Conservation (phyloP, 1,139 yeast genomes). For the Candida neerlandica region DNA sequence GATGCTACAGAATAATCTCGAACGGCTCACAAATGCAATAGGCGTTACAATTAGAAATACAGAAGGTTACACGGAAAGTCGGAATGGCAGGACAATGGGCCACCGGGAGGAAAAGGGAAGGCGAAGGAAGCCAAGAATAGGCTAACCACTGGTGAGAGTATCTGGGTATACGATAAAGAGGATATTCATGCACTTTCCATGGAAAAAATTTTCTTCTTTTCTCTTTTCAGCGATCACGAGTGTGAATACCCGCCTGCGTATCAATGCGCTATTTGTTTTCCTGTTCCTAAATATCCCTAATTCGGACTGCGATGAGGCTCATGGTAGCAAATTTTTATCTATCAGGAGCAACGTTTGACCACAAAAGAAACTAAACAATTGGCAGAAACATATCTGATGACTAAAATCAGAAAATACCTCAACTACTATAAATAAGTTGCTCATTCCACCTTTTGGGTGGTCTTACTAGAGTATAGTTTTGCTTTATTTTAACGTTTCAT, state of each 20-base stretch:
- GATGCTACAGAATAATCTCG: too few relatives aligned
- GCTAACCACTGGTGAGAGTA: background rate
- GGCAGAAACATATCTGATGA: conserved; percentile 66
- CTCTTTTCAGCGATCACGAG: background rate
- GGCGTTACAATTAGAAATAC: too few relatives aligned
- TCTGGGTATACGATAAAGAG: conserved; percentile 60
- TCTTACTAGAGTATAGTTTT: too few relatives aligned
- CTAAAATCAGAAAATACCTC: conserved; percentile 2
- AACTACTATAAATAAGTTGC: conserved; percentile 3
- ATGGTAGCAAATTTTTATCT: background rate
- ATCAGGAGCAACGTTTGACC: background rate
- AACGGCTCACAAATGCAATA: too few relatives aligned
- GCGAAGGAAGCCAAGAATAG: conserved; percentile 22
- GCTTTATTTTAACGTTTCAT: background rate
- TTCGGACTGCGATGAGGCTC: background rate
- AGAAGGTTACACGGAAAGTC: background rate
- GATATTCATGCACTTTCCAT: background rate
- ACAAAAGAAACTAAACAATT: conserved; percentile 20
- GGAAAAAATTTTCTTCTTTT: background rate
- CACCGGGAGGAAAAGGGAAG: conserved; percentile 26
- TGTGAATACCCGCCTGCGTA: background rate
- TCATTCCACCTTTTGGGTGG: background rate
- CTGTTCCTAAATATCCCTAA: background rate
- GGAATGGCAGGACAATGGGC: conserved; percentile 53
- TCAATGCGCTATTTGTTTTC: background rate